These are phyloP conservation scores for Boletus smithii DNA, from an alignment of 1,284 basidiomycete genomes.

Conservation along the genomic window DNA sequence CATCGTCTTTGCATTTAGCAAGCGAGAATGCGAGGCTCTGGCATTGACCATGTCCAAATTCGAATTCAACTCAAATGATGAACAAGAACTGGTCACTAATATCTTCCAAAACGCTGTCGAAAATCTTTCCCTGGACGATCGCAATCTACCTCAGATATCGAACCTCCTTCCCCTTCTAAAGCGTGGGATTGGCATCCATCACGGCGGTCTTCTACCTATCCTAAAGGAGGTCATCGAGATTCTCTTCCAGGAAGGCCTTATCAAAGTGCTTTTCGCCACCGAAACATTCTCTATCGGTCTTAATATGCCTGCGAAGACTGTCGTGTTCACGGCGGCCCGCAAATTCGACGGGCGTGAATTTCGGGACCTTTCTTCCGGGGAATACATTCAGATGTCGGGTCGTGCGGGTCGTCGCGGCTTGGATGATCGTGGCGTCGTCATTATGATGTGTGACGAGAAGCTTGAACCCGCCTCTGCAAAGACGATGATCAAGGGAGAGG, in stretches of 20 bases:
- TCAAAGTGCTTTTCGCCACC: constrained; percentile 98
- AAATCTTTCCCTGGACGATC: constrained; percentile 85
- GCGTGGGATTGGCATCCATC: constrained; percentile 97
- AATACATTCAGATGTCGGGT: constrained; percentile 99
- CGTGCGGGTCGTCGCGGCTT: constrained; percentile 95
- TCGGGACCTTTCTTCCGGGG: constrained; percentile 84
- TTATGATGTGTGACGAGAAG: constrained; percentile 99
- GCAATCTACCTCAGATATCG: constrained; percentile 90
- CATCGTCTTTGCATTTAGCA: constrained; percentile 98
- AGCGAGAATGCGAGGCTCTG: constrained; percentile 94
- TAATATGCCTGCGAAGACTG: constrained; percentile 99
- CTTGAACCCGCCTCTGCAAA: constrained; percentile 91
- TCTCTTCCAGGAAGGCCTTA: constrained; percentile 98
- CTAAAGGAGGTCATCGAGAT: constrained; percentile 99
- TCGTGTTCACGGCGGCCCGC: constrained; percentile 93
- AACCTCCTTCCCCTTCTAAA: constrained; percentile 92
- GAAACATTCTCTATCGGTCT: constrained; percentile 99
- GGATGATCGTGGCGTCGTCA: constrained; percentile 98
- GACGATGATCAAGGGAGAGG: constrained; percentile 98
- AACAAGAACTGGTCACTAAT: constrained; percentile 83
- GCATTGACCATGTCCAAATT: constrained; percentile 93
- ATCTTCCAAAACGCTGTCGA: constrained; percentile 97
- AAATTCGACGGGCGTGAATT: constrained; percentile 98
- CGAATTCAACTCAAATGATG: constrained; percentile 94
- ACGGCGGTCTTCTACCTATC: constrained; percentile 95